Conservation (phyloP, 331 rosid species). For the Erythrophleum ivorense region DNA sequence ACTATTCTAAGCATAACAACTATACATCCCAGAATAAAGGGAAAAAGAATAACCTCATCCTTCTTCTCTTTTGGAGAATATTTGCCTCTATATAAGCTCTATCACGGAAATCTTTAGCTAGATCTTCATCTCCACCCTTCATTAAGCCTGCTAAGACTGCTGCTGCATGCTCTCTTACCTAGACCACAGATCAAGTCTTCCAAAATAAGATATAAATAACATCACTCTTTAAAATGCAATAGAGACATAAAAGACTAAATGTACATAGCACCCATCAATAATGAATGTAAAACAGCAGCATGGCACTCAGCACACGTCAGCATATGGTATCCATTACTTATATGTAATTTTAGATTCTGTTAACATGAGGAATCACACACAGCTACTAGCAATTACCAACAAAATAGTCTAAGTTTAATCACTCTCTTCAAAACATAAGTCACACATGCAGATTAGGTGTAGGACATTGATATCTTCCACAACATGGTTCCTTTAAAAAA, state of each 20-base stretch:
- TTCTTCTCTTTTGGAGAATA: slow-evolving; percentile 69
- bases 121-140: slow-evolving; percentile 97
- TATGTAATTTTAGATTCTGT: slow-evolving; percentile 25
- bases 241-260: slow-evolving; percentile 2
- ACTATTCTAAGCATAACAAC: slow-evolving; percentile 13
- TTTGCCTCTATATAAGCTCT: slow-evolving; percentile 79
- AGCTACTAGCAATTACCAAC: slow-evolving; percentile 16
- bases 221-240: slow-evolving; percentile 13
- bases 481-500: background rate
- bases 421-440: slow-evolving; percentile 19
- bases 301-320: background rate
- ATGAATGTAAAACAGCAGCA: slow-evolving; percentile 29
- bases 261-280: slow-evolving; percentile 19
- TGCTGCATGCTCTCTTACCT: slow-evolving; percentile 98
- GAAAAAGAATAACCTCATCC: slow-evolving; percentile 60
- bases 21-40: slow-evolving; percentile 24
- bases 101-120: slow-evolving; percentile 83
- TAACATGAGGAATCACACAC: slow-evolving; percentile 8
- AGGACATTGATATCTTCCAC: slow-evolving; percentile 19
- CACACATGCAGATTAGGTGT: slow-evolving; percentile 14
- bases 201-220: slow-evolving; percentile 32
- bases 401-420: background rate
- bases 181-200: slow-evolving; percentile 41
- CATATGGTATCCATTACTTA: slow-evolving; percentile 23
- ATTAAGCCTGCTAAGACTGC: slow-evolving; percentile 97